Evolutionary conservation across 2,329 filamentous ascomycete genomes (phyloP), one percentile per base, ranked within the genome.

Genomic region (Calonectria honghensis): DNA sequence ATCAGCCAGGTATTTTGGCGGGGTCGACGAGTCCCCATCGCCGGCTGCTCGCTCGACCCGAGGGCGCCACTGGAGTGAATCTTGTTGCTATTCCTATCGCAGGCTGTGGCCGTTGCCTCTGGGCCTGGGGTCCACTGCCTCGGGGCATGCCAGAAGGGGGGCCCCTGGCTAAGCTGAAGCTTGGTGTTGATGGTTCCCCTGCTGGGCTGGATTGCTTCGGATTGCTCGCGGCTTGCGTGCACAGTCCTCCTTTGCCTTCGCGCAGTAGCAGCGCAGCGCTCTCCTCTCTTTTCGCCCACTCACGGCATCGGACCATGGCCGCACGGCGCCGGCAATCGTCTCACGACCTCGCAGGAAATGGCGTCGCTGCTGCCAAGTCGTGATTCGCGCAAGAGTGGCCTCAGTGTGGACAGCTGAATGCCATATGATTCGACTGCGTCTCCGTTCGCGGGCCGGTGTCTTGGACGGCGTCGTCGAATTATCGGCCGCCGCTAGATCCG

Each of bases 1-100:
- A 80, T 80, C 79, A 79, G 78, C 54, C 59, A 75, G 72, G 63
- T 59, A 61, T 61, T 63, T 68, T 48, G 70, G 70, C 68, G 51
- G 73, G 54, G 73, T 64, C 50, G 48, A 48, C 50, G 45, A 66
- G 54, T 24, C 65, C 50, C 51, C 32, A 31, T 64, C 48, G 24
- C 45, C 39, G 24, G 54, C 16, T 37, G 57, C 57, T 61, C 41
- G 27, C 51, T 54, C 59, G 50, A 57, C 64, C 48, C 50, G 16
- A 52, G 41, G 41, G 45, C 18, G 39, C 45, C 32, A 70, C 39
- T 68, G n/a, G 51, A 48, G 52, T 65, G 39, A 48, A 45, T 64
- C 68, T 52, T 57, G 67, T 61, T 75, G 61, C 73, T 75, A 75
- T 75, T 75, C 73, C 73, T 71, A 75, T 75, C 73, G 39, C n/a